Percentiles rank a stretch among this genome's conserved stretches.
Conservation (phyloP, 108 stramenopile genomes). For the Nannochloropsis salina region DNA sequence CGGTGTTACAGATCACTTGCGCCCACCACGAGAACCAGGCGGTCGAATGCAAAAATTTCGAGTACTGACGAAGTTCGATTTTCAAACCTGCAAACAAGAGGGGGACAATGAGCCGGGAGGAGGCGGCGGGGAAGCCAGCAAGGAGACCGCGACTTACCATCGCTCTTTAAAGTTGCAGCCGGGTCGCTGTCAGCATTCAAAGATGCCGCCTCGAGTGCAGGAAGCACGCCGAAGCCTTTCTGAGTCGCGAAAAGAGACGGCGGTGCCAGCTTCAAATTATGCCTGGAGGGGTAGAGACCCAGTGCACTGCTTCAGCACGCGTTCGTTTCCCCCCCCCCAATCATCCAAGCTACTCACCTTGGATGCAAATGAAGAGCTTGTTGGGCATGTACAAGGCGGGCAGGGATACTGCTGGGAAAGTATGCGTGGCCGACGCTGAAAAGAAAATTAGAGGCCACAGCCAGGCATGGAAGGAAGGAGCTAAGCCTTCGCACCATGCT, state of each 20-base stretch:
- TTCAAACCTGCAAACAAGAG: not conserved
- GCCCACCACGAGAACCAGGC: conserved; percentile 79
- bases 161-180: not conserved
- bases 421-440: not conserved
- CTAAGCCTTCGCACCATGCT: no score
- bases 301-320: no score
- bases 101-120: not conserved
- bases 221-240: not conserved
- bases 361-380: no score
- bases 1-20: conserved; percentile 68
- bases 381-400: not conserved
- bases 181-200: not conserved
- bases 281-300: not conserved
- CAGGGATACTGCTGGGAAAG: not conserved
- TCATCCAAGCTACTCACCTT: no score
- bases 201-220: not conserved
- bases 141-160: not conserved
- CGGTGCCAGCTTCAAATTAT: not conserved
- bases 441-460: not conserved
- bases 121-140: not conserved
- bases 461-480: not conserved
- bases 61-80: conserved; percentile 1
- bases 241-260: not conserved
- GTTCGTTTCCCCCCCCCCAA: no score
- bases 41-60: conserved; percentile 1